phyloP scores from a whole-genome alignment of 768 basidiomycete genomes.

The Omphalotus guepiniiformis region DNA sequence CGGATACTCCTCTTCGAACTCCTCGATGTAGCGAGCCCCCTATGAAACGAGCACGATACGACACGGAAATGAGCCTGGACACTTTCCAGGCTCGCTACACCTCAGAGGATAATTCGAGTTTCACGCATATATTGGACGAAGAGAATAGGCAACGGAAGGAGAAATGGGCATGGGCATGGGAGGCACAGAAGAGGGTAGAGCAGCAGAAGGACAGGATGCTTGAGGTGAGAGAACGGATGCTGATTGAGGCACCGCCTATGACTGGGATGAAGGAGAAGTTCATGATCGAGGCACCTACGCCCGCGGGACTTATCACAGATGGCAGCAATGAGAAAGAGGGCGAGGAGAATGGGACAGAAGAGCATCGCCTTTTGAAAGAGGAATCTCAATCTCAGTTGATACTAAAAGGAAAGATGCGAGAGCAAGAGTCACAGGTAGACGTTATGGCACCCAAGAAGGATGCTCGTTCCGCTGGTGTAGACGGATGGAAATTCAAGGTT shows the following conservation, averaged over 20 bases:
- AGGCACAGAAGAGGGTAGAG: constrained; percentile 81
- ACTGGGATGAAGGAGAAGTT: constrained; percentile 67
- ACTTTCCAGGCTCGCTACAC: constrained; percentile 89
- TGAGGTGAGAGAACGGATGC: constrained; percentile 61
- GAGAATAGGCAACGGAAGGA: constrained; percentile 84
- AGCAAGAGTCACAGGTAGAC: constrained; percentile 36
- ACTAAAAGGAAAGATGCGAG: constrained; percentile 13
- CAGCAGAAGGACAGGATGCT: constrained; percentile 59
- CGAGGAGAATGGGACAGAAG: constrained; percentile 20
- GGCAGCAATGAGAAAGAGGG: constrained; percentile 21
- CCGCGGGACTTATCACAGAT: constrained; percentile 51
- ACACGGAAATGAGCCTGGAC: constrained; percentile 68
- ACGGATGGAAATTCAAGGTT: constrained; percentile 83
- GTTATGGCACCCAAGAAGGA: constrained; percentile 83
- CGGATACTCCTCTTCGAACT: constrained; percentile 63
- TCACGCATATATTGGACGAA: constrained; percentile 85
- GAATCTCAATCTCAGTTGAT: constrained; percentile 19
- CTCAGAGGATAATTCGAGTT: constrained; percentile 96
- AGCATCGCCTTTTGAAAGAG: constrained; percentile 23
- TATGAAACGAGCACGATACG: constrained; percentile 55
- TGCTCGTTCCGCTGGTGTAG: constrained; percentile 64
- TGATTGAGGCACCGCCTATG: constrained; percentile 61
- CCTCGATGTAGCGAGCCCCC: constrained; percentile 35
- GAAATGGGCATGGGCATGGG: constrained; percentile 91
- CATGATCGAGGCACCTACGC: constrained; percentile 53